Percentiles rank a stretch among this genome's conserved stretches.
Conservation (phyloP, 495 filamentous ascomycete species). For the Hyaloscypha finlandica region DNA sequence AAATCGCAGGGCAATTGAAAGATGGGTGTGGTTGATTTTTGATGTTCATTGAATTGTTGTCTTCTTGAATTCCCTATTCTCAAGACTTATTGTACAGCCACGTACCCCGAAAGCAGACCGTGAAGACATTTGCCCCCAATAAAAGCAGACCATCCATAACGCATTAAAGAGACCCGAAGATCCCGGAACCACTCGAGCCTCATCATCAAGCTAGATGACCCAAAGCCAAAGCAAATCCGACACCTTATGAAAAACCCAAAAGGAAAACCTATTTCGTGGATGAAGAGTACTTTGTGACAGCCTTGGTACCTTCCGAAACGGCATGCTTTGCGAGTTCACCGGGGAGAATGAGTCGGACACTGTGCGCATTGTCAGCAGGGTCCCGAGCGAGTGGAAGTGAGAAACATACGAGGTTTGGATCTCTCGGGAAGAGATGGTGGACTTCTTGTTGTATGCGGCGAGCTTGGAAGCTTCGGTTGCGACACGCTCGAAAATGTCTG, state of each 20-base stretch:
- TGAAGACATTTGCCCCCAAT: constrained; percentile 74
- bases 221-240: constrained; percentile 51
- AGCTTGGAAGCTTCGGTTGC: constrained; percentile 99
- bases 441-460: constrained; percentile 99
- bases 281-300: constrained; percentile 99
- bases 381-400: not conserved
- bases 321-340: constrained; percentile 99
- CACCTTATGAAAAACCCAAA: constrained; percentile 49
- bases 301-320: constrained; percentile 99
- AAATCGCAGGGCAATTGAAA: not conserved
- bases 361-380: constrained; percentile 34
- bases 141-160: constrained; percentile 85
- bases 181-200: constrained; percentile 64
- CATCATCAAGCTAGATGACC: constrained; percentile 58
- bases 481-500: constrained; percentile 99
- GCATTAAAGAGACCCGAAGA: constrained; percentile 77
- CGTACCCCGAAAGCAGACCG: constrained; percentile 69
- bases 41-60: constrained; percentile 52
- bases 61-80: constrained; percentile 57
- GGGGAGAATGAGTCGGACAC: constrained; percentile 93
- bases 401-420: constrained; percentile 89
- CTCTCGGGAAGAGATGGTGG: constrained; percentile 98
- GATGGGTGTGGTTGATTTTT: not conserved
- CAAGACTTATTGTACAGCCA: constrained; percentile 79
- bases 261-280: constrained; percentile 86